phyloP scores from a whole-genome alignment of 2,329 filamentous ascomycete species.

The Aspergillus oerlinghausenensis region DNA sequence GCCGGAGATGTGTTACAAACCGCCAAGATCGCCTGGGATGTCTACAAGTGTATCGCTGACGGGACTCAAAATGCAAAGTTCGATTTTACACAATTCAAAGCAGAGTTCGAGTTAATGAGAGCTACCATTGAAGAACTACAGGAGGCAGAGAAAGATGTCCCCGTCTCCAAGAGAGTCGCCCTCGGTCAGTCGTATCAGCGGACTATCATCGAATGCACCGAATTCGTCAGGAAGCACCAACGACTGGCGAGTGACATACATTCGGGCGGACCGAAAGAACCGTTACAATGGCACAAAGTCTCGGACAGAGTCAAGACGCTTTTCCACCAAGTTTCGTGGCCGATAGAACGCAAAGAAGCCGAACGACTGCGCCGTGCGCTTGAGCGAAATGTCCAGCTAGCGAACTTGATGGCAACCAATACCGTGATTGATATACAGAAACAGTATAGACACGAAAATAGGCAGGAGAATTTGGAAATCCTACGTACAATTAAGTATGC shows the following conservation, averaged over 20 bases:
- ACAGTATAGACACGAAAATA: conserved; percentile 3
- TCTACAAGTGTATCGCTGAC: conserved; percentile 7
- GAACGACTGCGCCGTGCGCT: conserved; percentile 5
- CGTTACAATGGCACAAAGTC: neutral
- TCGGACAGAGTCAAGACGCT: neutral
- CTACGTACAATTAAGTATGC: conserved; percentile 8
- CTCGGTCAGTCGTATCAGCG: conserved; percentile 5
- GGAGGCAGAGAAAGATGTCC: neutral
- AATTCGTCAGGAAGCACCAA: conserved; percentile 6
- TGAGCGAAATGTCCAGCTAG: conserved; percentile 10
- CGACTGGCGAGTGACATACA: neutral
- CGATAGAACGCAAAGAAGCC: conserved; percentile 9
- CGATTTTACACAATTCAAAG: conserved; percentile 8
- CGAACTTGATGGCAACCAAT: conserved; percentile 6
- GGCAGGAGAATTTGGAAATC: conserved; percentile 8
- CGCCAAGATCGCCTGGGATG: conserved; percentile 2
- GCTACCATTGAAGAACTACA: neutral
- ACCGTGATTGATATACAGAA: conserved; percentile 4
- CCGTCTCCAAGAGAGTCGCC: conserved; percentile 1
- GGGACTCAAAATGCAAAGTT: conserved; percentile 2
- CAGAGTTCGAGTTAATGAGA: conserved; percentile 1
- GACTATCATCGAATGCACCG: conserved; percentile 2
- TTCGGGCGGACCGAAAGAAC: neutral
- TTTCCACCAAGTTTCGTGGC: conserved; percentile 9
- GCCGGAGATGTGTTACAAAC: neutral